These are phyloP conservation scores for Saccharomyces paradoxus DNA, from an alignment of 805 yeast genomes.

Conservation along the genomic window DNA sequence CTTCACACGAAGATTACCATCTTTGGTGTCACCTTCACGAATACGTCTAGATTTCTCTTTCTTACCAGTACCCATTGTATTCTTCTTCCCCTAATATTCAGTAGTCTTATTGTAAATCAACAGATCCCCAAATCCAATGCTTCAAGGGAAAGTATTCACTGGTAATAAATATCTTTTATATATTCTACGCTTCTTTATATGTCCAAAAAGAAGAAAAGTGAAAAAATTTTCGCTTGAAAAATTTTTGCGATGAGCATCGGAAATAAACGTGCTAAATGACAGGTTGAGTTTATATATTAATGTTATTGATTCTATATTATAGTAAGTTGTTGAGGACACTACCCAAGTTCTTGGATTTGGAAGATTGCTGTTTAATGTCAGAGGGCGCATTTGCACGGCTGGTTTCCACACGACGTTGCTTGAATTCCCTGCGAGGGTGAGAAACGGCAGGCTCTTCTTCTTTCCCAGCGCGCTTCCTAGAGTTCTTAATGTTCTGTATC, in stretches of 20 bases:
- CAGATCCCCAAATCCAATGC: neutral
- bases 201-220: neutral
- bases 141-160: neutral
- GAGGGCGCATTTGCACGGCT: conserved; percentile 56
- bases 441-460: conserved; percentile 12
- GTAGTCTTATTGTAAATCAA: neutral
- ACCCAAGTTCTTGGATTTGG: conserved; percentile 33
- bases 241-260: conserved; percentile 6
- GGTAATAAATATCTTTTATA: neutral
- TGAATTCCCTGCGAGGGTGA: conserved; percentile 49
- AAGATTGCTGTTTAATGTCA: conserved; percentile 34
- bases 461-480: conserved; percentile 20
- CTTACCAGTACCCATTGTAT: conserved; percentile 83
- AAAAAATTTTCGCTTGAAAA: conserved; percentile 8
- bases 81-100: conserved; percentile 1
- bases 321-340: conserved; percentile 48
- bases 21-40: conserved; percentile 73
- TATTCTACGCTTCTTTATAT: neutral
- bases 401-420: conserved; percentile 62
- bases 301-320: conserved; percentile 19
- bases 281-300: neutral
- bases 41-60: conserved; percentile 83
- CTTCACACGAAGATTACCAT: conserved; percentile 86
- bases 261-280: neutral
- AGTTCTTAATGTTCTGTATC: conserved; percentile 51